Conservation (phyloP, 345 rosid species). For the Physaria fendleri region DNA sequence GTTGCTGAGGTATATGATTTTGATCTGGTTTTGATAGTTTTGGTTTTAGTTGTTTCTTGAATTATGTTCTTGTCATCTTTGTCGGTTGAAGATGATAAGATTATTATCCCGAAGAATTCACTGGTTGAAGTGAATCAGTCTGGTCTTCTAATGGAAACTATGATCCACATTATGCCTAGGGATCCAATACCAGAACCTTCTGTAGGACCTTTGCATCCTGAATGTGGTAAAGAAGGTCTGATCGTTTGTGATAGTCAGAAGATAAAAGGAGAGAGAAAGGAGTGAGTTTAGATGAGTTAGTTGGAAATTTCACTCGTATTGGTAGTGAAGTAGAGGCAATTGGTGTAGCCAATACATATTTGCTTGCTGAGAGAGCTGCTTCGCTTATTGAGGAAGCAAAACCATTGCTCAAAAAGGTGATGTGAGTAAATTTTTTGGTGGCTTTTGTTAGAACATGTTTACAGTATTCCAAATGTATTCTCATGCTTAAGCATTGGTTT, state of each 20-base stretch:
- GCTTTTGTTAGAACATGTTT: constrained; percentile 4
- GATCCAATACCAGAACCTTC: constrained; percentile 84
- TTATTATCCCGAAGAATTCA: constrained; percentile 81
- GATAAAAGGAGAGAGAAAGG: constrained; percentile 77
- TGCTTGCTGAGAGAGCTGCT: constrained; percentile 68
- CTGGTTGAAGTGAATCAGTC: constrained; percentile 94
- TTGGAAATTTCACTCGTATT: constrained; percentile 84
- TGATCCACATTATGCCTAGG: constrained; percentile 86
- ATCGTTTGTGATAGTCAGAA: constrained; percentile 88
- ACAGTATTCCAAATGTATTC: constrained; percentile 18
- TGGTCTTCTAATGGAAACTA: constrained; percentile 94
- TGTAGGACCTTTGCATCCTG: constrained; percentile 68
- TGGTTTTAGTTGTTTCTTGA: not conserved
- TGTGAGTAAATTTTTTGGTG: constrained; percentile 29
- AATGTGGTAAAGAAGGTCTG: constrained; percentile 76
- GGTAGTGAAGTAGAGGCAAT: constrained; percentile 82
- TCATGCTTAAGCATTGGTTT: constrained; percentile 42
- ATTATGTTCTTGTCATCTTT: not conserved
- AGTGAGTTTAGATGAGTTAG: constrained; percentile 86
- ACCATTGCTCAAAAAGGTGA: constrained; percentile 85
- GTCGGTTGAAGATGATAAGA: constrained; percentile 95
- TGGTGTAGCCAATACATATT: constrained; percentile 59
- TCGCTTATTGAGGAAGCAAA: constrained; percentile 81
- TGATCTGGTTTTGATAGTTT: not conserved
- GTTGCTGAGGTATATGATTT: constrained; percentile 69